Evolutionary conservation across 129 eudicot species (phyloP).

Genomic region (Flaveria brownii): DNA sequence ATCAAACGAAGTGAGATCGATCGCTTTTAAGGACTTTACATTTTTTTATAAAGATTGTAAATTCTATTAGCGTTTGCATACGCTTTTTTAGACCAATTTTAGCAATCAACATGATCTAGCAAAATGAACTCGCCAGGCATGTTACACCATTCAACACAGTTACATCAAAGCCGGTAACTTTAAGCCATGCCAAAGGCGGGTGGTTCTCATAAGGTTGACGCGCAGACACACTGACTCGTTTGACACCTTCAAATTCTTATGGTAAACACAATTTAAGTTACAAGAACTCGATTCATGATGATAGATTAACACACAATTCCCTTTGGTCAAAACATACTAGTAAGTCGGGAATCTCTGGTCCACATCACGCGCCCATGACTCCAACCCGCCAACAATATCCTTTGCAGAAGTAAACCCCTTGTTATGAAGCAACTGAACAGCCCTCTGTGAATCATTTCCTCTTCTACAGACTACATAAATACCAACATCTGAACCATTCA

Average conservation of each 20-base stretch:
- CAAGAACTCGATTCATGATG: not conserved
- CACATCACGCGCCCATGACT: slow-evolving; percentile 83
- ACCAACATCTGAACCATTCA: slow-evolving; percentile 36
- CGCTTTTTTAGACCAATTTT: not conserved
- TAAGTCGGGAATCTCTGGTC: slow-evolving; percentile 85
- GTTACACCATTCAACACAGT: not conserved
- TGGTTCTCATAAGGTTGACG: not conserved
- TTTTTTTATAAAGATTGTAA: too few species aligned
- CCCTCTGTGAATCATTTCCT: slow-evolving; percentile 97
- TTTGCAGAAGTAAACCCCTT: slow-evolving; percentile 73
- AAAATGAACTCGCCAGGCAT: not conserved
- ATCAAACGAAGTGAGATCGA: too few species aligned
- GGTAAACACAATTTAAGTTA: not conserved
- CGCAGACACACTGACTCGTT: not conserved
- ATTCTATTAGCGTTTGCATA: not conserved
- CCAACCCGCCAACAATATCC: slow-evolving; percentile 92
- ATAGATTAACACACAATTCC: not conserved
- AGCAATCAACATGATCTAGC: not conserved
- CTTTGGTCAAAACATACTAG: slow-evolving; percentile 28
- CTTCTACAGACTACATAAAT: slow-evolving; percentile 85
- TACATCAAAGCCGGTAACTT: not conserved
- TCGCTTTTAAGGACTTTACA: too few species aligned
- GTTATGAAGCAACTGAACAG: slow-evolving; percentile 68
- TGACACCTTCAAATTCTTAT: not conserved
- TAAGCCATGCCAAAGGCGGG: not conserved